Percentiles rank a stretch among this genome's conserved stretches.
Evolutionary conservation across 2,329 filamentous ascomycete species (phyloP).

Genomic region (Canariomyces notabilis): DNA sequence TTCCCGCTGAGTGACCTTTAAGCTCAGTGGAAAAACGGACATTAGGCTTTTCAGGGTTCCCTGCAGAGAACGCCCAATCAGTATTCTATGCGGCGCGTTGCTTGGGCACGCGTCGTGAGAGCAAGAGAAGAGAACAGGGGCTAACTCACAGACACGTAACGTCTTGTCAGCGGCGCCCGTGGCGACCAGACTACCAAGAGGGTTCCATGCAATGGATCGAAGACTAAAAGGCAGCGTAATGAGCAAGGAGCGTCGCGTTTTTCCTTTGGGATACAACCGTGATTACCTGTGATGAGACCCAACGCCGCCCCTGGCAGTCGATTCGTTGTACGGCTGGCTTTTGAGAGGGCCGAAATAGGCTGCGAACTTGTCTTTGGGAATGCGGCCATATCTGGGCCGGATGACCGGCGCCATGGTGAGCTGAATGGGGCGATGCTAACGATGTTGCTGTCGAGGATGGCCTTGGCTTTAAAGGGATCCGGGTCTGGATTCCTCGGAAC

Average conservation of each 20-base stretch:
- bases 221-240: constrained; percentile 44
- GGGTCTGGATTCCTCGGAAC: no score
- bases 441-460: neutral
- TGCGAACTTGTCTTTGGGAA: constrained; percentile 67
- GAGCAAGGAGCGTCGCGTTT: neutral
- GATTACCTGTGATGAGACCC: constrained; percentile 58
- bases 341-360: constrained; percentile 62
- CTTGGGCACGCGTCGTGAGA: neutral
- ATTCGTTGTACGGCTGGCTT: constrained; percentile 65
- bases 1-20: constrained; percentile 58
- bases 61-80: constrained; percentile 35
- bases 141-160: constrained; percentile 62
- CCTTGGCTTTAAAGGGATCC: no score
- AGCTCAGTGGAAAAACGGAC: constrained; percentile 72
- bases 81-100: no score
- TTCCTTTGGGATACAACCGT: constrained; percentile 9
- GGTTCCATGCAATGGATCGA: constrained; percentile 83
- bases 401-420: constrained; percentile 38
- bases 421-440: neutral
- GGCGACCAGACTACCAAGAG: constrained; percentile 75
- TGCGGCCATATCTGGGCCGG: constrained; percentile 43
- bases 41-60: constrained; percentile 72
- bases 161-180: constrained; percentile 69
- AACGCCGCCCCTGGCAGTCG: constrained; percentile 41
- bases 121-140: neutral